Conservation (phyloP, 495 filamentous ascomycete species). For the Aspergillus sclerotioniger region DNA sequence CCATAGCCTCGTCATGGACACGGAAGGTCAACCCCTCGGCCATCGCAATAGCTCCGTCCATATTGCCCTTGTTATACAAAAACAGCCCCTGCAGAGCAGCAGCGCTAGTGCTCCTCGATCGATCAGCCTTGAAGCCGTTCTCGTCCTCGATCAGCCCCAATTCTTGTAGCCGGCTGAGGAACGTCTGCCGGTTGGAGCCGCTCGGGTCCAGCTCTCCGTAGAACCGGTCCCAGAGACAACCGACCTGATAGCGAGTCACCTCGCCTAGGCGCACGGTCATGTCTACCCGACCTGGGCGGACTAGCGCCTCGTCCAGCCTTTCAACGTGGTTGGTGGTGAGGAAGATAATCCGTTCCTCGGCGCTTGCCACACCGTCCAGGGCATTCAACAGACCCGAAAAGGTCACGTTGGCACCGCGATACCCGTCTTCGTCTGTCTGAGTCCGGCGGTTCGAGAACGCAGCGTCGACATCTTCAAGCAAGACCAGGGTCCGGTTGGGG, state of each 20-base stretch:
- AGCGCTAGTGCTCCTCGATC: conserved; percentile 62
- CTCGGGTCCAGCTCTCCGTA: conserved; percentile 77
- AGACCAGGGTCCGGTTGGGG: conserved; percentile 77
- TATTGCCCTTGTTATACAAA: conserved; percentile 86
- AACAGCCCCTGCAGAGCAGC: conserved; percentile 92
- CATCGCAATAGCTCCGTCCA: conserved; percentile 82
- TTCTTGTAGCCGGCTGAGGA: conserved; percentile 49
- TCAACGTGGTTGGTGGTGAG: conserved; percentile 95
- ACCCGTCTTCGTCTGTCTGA: conserved; percentile 78
- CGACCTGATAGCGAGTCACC: conserved; percentile 80
- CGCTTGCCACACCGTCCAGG: conserved; percentile 90
- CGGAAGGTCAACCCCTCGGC: conserved; percentile 57
- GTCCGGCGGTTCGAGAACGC: conserved; percentile 77
- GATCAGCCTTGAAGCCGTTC: conserved; percentile 37
- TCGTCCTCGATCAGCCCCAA: conserved; percentile 54
- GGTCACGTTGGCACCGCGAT: conserved; percentile 85
- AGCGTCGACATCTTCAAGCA: conserved; percentile 94
- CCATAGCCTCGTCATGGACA: conserved; percentile 33
- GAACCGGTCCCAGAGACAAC: conserved; percentile 89
- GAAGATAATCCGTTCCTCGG: conserved; percentile 89
- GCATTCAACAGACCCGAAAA: conserved; percentile 94
- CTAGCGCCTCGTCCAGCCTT: conserved; percentile 80
- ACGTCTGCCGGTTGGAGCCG: conserved; percentile 46
- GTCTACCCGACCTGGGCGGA: conserved; percentile 89
- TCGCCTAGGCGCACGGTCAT: conserved; percentile 89